phyloP scores from a whole-genome alignment of 176 grass and related monocot species.

The Poa annua region DNA sequence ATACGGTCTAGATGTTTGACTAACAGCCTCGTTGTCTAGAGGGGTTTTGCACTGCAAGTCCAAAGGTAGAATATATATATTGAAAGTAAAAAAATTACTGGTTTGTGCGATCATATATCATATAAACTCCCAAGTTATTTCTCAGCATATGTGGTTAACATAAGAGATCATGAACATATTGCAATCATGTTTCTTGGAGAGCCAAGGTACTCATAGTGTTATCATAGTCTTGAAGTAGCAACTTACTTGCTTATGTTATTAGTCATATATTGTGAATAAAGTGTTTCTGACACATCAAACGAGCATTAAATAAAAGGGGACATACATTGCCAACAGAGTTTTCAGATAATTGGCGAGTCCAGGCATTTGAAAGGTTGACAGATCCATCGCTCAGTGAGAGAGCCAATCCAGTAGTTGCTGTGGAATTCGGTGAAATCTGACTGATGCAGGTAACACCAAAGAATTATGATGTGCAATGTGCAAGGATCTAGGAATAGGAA shows the following conservation, averaged over 20 bases:
- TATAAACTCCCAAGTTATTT: background rate
- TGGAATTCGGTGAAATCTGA: conserved; percentile 86
- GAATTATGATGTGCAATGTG: conserved; percentile 41
- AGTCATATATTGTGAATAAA: background rate
- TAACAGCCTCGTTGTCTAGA: background rate
- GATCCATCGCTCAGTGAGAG: conserved; percentile 92
- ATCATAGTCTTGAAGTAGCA: background rate
- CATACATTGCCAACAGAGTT: conserved; percentile 86
- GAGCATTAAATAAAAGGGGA: conserved; percentile 29
- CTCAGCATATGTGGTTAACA: conserved; percentile 24
- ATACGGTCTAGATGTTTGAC: conserved; percentile 24
- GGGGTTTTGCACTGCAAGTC: background rate
- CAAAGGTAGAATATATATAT: conserved; percentile 19
- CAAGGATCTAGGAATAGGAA: conserved; percentile 25
- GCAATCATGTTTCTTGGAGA: conserved; percentile 14
- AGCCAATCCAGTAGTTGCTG: conserved; percentile 79
- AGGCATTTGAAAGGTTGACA: conserved; percentile 88
- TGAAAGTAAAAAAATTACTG: conserved; percentile 29
- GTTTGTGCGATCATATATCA: conserved; percentile 1
- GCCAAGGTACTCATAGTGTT: conserved; percentile 10
- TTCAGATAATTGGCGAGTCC: conserved; percentile 93
- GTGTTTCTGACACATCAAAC: conserved; percentile 19
- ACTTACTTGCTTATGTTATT: conserved; percentile 5
- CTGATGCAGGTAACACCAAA: conserved; percentile 56
- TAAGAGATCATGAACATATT: conserved; percentile 2